Evolutionary conservation across 2,329 filamentous ascomycete species (phyloP).

Genomic region (Colletotrichum sublineola): DNA sequence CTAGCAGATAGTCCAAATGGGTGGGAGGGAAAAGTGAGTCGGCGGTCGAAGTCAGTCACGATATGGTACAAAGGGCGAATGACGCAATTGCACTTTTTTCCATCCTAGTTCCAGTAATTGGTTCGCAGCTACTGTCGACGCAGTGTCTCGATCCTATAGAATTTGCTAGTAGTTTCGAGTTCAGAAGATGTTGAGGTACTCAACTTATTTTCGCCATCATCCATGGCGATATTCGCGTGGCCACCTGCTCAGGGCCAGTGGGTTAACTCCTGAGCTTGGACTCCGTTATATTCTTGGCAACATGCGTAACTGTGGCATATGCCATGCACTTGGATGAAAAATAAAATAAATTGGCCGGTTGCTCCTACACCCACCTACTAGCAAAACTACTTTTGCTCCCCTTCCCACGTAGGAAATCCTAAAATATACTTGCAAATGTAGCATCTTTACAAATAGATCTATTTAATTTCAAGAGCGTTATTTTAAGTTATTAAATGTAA

Average conservation of each 20-base stretch:
- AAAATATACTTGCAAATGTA: too few species aligned
- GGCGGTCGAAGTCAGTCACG: not conserved
- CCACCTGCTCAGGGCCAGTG: conserved; percentile 70
- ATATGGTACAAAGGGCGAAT: not conserved
- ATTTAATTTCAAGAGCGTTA: too few species aligned
- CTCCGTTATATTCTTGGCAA: conserved; percentile 63
- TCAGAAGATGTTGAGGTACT: conserved; percentile 34
- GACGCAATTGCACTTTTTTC: too few species aligned
- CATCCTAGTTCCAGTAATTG: conserved; percentile 54
- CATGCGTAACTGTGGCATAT: conserved; percentile 68
- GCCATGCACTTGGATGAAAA: conserved; percentile 55
- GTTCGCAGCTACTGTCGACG: conserved; percentile 76
- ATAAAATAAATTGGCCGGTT: too few species aligned
- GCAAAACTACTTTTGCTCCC: too few species aligned
- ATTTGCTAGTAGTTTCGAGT: conserved; percentile 63
- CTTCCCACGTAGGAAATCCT: too few species aligned
- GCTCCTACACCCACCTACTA: too few species aligned
- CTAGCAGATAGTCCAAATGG: not conserved
- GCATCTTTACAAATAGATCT: too few species aligned
- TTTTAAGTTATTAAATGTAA: too few species aligned
- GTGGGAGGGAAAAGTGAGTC: not conserved
- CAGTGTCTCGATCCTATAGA: conserved; percentile 75
- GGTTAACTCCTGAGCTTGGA: conserved; percentile 68
- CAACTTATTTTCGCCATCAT: conserved; percentile 61
- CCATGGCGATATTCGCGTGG: conserved; percentile 72